Base-by-base conservation (phyloP, 2,329 filamentous ascomycete genomes). In the Aspergillus phoenicis region DNA sequence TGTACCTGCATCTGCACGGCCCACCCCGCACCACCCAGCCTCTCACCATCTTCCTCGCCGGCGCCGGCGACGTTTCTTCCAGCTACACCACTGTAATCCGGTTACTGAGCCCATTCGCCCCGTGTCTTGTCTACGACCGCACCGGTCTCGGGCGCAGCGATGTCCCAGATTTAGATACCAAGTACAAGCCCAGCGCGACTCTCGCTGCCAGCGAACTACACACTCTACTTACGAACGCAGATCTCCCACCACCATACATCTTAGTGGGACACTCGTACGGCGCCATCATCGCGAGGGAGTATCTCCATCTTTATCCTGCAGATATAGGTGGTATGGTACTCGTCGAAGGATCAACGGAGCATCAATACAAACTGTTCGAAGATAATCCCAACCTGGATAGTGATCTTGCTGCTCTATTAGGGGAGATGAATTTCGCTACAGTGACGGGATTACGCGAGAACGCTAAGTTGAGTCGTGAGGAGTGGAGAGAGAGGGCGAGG, bases 221-320 rank as follows among this genome's bases (percentile, higher is more conserved):
- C 45, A 59, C 33, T 24, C 65, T 76, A n/a, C 67, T 78, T 5
- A 11, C 62, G n/a, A 54, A 43, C 4, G 65, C 62, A 10, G 30
- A 63, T 0, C 59, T 76, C 1, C 7, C 39, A 0, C 66, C 73
- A 6, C 76, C 75, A 1, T 68, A 74, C 15, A 45, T 78, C 2
- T 64, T 80, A 5, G 70, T 74, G 2, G 77, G 69, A 1, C 78
- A 80, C 62, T 78, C 76, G 10, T 80, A 77, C 54, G 78, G 78
- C 7, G 77, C 68, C 0, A 73, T 79, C 45, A 64, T 78, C 43
- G 74, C 75, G 17, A 71, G 78, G 5, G 75, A 78, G 52, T 79
- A 72, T 57, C 63, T 80, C 13, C 73, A 78, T 57, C 60, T 74
- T 0, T 66, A 70, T 30, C 59, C 66, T 0, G 64, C 64, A 2